phyloP scores from a whole-genome alignment of 225 moss, liverwort and hornwort species.

The Ulota crispa region DNA sequence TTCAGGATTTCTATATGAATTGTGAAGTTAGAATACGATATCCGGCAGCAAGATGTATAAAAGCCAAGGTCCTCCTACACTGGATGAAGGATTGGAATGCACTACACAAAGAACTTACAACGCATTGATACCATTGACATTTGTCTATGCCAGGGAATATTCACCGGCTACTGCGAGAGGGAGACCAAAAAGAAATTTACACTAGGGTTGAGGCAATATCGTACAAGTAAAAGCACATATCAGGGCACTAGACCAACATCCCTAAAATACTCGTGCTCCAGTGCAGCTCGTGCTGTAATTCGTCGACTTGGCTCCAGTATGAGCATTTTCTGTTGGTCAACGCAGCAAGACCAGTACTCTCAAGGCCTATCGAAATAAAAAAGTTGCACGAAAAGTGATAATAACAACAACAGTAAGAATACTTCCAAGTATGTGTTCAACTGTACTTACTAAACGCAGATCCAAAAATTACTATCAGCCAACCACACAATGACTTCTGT shows the following conservation, averaged over 20 bases:
- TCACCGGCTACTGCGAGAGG: slow-evolving; percentile 11
- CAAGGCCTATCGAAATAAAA: background rate
- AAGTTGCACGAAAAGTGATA: background rate
- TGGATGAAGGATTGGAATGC: slow-evolving; percentile 4
- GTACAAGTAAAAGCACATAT: slow-evolving; percentile 30
- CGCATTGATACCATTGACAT: slow-evolving; percentile 25
- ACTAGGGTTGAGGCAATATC: slow-evolving; percentile 24
- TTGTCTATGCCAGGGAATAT: slow-evolving; percentile 7
- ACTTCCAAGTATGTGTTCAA: background rate
- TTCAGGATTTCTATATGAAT: background rate
- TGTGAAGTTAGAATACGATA: slow-evolving; percentile 2
- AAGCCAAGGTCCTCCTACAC: slow-evolving; percentile 3
- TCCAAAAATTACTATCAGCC: background rate
- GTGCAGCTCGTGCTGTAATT: slow-evolving; percentile 81
- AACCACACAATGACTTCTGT: background rate
- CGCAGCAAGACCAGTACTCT: slow-evolving; percentile 1
- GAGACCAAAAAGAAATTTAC: slow-evolving; percentile 34
- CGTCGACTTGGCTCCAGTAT: slow-evolving; percentile 87
- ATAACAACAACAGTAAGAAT: slow-evolving; percentile 52
- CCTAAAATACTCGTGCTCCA: slow-evolving; percentile 98
- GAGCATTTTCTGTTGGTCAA: slow-evolving; percentile 79
- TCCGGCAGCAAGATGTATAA: background rate
- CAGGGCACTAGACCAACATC: slow-evolving; percentile 86
- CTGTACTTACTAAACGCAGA: background rate
- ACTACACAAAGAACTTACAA: slow-evolving; percentile 15